Conservation (phyloP, 805 yeast species). For the Citeromyces nyonsensis region DNA sequence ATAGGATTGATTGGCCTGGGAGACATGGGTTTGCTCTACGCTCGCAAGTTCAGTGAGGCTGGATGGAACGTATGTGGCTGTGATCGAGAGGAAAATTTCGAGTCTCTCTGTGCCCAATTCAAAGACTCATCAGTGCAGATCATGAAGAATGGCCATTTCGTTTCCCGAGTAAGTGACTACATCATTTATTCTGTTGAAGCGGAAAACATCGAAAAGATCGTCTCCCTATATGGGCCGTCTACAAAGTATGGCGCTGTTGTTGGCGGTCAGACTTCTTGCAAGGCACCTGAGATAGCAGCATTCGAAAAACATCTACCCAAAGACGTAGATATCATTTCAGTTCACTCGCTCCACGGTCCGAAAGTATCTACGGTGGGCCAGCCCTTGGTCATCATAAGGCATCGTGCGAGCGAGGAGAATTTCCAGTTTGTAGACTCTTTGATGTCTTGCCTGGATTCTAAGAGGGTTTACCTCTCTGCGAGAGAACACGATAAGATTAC, state of each 20-base stretch:
- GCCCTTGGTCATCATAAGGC: slow-evolving; percentile 77
- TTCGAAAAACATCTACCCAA: slow-evolving; percentile 61
- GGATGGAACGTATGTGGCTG: slow-evolving; percentile 90
- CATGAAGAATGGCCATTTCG: slow-evolving; percentile 67
- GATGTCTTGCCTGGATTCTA: slow-evolving; percentile 63
- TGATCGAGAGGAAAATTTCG: slow-evolving; percentile 57
- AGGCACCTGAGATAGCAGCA: slow-evolving; percentile 77
- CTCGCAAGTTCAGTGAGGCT: slow-evolving; percentile 56
- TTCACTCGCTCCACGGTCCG: slow-evolving; percentile 94
- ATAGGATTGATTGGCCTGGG: slow-evolving; percentile 94
- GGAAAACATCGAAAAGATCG: slow-evolving; percentile 62
- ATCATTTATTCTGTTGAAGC: slow-evolving; percentile 91
- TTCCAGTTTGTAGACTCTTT: slow-evolving; percentile 47
- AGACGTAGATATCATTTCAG: slow-evolving; percentile 72
- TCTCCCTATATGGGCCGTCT: slow-evolving; percentile 67
- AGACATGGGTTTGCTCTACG: slow-evolving; percentile 91
- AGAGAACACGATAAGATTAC: slow-evolving; percentile 87
- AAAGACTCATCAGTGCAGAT: slow-evolving; percentile 32
- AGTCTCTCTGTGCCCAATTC: slow-evolving; percentile 23
- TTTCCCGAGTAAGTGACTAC: slow-evolving; percentile 70
- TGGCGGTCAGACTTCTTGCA: slow-evolving; percentile 98
- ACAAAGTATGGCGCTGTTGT: slow-evolving; percentile 81
- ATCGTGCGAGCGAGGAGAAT: slow-evolving; percentile 41
- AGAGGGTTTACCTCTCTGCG: slow-evolving; percentile 65
- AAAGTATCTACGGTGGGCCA: slow-evolving; percentile 80